A percentile compares a stretch with the other conserved stretches of the same genome.
phyloP scores from a whole-genome alignment of 805 yeast genomes.

The Saccharomycopsis sp. region DNA sequence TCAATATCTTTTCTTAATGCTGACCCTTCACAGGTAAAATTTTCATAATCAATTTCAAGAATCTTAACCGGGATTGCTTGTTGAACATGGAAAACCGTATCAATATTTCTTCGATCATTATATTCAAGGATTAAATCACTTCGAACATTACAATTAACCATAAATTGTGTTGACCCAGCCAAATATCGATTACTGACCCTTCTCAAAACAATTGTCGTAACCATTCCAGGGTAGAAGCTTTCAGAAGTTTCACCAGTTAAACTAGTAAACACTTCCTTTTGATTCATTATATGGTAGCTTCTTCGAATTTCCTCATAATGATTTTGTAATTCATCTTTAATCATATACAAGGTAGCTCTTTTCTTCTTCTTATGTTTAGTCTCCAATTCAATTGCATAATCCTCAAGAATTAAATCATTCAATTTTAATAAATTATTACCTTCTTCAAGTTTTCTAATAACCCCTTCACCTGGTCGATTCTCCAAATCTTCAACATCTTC shows the following conservation, averaged over 20 bases:
- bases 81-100: conserved; percentile 46
- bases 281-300: conserved; percentile 56
- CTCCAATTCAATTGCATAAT: conserved; percentile 85
- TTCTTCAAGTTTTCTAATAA: conserved; percentile 65
- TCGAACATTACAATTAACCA: conserved; percentile 53
- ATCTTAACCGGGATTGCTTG: conserved; percentile 87
- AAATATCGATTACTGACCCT: conserved; percentile 45
- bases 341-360: conserved; percentile 74
- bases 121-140: conserved; percentile 40
- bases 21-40: conserved; percentile 67
- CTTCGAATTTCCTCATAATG: conserved; percentile 84
- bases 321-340: conserved; percentile 77
- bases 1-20: conserved; percentile 59
- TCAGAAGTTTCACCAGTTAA: conserved; percentile 81
- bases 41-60: conserved; percentile 60
- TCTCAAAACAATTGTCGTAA: conserved; percentile 69
- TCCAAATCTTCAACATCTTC: conserved; percentile 80
- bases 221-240: conserved; percentile 57
- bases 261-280: conserved; percentile 74
- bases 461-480: conserved; percentile 64
- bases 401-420: conserved; percentile 82
- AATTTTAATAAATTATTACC: conserved; percentile 66
- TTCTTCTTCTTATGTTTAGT: conserved; percentile 64
- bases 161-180: conserved; percentile 45
- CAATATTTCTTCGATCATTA: conserved; percentile 39